Evolutionary conservation across 1,284 basidiomycete species (phyloP), one percentile per base, ranked within the genome.

Genomic region (Xerocomus alliaceus): DNA sequence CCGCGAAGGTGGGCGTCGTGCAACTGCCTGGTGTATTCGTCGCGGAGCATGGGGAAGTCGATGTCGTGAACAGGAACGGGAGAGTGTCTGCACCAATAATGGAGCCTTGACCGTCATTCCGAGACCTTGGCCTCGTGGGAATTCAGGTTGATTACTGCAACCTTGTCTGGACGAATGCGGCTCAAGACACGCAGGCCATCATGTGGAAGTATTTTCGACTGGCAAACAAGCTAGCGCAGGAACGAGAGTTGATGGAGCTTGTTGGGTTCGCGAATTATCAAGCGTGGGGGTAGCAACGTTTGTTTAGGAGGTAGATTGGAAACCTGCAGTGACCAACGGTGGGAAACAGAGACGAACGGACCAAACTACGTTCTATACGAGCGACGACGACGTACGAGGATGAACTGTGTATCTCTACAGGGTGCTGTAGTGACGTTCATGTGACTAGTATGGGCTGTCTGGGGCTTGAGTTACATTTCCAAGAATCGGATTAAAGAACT

Each of bases 11-110:
- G 48, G 56, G 0, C 15, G 2, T 6, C 53, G 54, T 9, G 57
- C 62, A 41, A 71, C 50, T 3, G 57, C 65, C 35, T 75, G 75
- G 56, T 75, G 71, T 31, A 71, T 44, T 39, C 62, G 57, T 29
- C 74, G 67, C 6, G 46, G 48, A 44, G 42, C 54, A 56, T 56
- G 42, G 20, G 26, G 22, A 7, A 56, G 34, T 41, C 61, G 52
- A 52, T 53, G 56, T 18, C 56, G 62, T 56, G 51, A 31, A 24
- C 47, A 26, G 24, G 46, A 20, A 51, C 11, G 58, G 31, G 56
- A 31, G 32, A 60, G 32, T 15, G 50, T 45, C 35, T 50, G 42
- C 9, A 58, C 35, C 26, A 44, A 32, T 26, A 56, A 51, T 13
- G 50, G 46, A 24, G 51, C 26, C 47, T 34, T 65, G 53, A 37